Evolutionary conservation across 768 basidiomycete genomes (phyloP), one percentile per base, ranked within the genome.

Genomic region (Sporobolomyces phaffii): DNA sequence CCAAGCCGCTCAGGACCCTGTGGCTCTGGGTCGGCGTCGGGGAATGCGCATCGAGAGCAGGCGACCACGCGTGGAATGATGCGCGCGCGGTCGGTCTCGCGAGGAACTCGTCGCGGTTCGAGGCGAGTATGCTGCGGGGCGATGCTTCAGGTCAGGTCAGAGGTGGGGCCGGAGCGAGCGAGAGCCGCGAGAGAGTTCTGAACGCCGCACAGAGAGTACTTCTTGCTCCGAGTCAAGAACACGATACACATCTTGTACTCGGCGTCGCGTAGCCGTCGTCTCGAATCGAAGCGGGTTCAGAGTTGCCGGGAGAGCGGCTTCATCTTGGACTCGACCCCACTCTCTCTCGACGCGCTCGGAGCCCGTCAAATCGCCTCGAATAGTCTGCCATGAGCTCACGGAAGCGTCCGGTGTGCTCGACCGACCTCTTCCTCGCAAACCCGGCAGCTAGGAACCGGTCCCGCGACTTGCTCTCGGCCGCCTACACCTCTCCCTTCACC

Each of bases 71-170:
- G 51, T 78, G 78, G 76, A 76, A 79, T 18, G 48, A 59, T 2
- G 77, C 78, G 17, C 73, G 65, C 0, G 68, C 53, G 0, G 79
- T 75, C 0, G 78, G 77, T 14, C 79, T 63, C 7, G 69, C 72
- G 43, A 79, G 74, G 65, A 77, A 78, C 61, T 79, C 77, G 68
- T 80, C 79, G 34, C 79, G 72, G 57, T 80, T 80, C 24, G 78
- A 69, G 5, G 76, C 75, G 38, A 80, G 72, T 38, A 79, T 73
- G 6, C 65, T 73, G 57, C 9, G 34, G n/a, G n/a, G 13, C 28
- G 34, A 48, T 40, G 14, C 26, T 29, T 11, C 13, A 14, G 24
- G 14, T 28, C n/a, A 2, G 22, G 50, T 58, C 22, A 34, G 29
- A 28, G 24, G 59, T 26, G 48, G 50, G 50, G 60, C 41, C 33